These are phyloP conservation scores for Euphorbia pulcherrima DNA, from an alignment of 345 rosid species.

Conservation along the genomic window DNA sequence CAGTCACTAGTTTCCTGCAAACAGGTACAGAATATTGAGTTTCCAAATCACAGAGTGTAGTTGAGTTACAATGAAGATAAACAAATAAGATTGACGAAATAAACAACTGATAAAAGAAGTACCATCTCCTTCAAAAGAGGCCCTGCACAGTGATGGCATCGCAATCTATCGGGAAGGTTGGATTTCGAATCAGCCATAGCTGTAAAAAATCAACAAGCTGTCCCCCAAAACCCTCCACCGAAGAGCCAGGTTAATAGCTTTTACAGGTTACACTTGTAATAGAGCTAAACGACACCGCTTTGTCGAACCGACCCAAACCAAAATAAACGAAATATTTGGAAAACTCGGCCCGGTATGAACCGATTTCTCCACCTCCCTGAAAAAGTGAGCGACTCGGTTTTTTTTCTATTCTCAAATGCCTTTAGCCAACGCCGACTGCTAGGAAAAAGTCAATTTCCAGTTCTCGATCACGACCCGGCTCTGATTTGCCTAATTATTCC, in stretches of 20 bases:
- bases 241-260: not conserved
- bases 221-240: not conserved
- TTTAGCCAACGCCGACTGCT: no score
- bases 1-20: constrained; percentile 80
- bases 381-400: not conserved
- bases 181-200: constrained; percentile 40
- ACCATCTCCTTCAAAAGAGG: constrained; percentile 82
- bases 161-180: constrained; percentile 21
- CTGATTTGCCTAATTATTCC: not conserved
- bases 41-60: constrained; percentile 3
- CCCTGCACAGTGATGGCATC: constrained; percentile 91
- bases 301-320: not conserved
- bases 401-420: not conserved
- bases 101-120: not conserved
- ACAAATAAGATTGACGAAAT: not conserved
- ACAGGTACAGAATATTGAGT: not conserved
- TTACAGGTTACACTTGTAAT: not conserved
- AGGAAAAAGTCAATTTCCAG: not conserved
- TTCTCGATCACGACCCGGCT: not conserved
- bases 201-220: not conserved
- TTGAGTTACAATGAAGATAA: not conserved
- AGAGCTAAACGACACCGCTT: not conserved
- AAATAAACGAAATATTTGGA: no score
- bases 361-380: not conserved
- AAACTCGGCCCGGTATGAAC: not conserved